Evolutionary conservation across 495 filamentous ascomycete genomes (phyloP).

Genomic region (Talaromyces proteolyticus): DNA sequence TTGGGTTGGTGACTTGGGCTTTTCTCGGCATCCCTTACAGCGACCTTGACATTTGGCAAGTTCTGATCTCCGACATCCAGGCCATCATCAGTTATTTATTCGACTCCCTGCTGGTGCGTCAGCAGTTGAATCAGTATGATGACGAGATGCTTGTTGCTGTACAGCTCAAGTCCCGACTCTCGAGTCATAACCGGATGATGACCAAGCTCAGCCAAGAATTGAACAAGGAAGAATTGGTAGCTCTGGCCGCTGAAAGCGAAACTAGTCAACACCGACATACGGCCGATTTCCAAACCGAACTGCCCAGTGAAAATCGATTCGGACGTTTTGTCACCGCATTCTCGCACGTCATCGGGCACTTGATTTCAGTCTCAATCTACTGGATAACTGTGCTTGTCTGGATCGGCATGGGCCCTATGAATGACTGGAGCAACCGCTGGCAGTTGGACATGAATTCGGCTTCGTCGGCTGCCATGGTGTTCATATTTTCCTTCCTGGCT

Average conservation of each 20-base stretch:
- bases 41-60: conserved; percentile 25
- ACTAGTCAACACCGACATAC: too few species aligned
- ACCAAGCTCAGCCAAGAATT: conserved; percentile 11
- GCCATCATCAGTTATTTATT: conserved; percentile 32
- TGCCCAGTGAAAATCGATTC: conserved; percentile 12
- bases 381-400: conserved; percentile 30
- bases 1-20: conserved; percentile 19
- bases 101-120: conserved; percentile 32
- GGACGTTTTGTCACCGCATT: conserved; percentile 13
- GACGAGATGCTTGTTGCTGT: conserved; percentile 16
- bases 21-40: conserved; percentile 23
- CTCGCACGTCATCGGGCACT: conserved; percentile 20
- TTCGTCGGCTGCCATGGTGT: conserved; percentile 26
- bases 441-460: conserved; percentile 35
- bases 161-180: conserved; percentile 22
- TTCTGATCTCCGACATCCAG: conserved; percentile 28
- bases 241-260: conserved; percentile 6
- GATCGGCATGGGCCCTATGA: conserved; percentile 23
- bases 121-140: conserved; percentile 25
- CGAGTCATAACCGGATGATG: conserved; percentile 24
- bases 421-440: conserved; percentile 23
- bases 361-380: conserved; percentile 19
- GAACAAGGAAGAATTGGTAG: conserved; percentile 9
- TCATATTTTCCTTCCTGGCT: conserved; percentile 31
- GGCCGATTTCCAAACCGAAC: too few species aligned